Conservation (phyloP, 2,329 filamentous ascomycete genomes). For the Teratosphaeria destructans region DNA sequence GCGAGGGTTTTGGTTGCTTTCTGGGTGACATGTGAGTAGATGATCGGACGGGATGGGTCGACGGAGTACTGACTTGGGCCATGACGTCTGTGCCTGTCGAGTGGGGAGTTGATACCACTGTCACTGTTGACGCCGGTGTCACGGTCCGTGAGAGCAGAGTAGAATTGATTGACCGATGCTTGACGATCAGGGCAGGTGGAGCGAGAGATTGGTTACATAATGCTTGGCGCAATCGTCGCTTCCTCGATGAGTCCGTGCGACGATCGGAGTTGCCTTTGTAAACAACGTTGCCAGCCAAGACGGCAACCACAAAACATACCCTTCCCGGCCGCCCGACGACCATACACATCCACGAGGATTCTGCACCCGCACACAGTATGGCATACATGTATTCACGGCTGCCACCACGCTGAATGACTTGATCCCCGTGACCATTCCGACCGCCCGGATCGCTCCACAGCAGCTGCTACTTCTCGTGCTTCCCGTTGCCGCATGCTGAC, state of each 20-base stretch:
- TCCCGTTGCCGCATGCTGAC: neutral
- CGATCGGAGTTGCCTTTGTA: neutral
- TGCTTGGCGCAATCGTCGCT: neutral
- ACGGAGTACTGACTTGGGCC: slow-evolving; percentile 15
- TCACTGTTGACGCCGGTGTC: neutral
- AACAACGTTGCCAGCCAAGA: neutral
- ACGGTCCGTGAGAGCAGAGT: neutral
- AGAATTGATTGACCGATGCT: neutral
- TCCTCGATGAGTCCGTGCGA: neutral
- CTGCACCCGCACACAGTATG: neutral
- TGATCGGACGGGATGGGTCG: neutral
- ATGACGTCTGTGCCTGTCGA: slow-evolving; percentile 4
- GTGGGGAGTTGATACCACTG: neutral
- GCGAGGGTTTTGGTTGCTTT: slow-evolving; percentile 54
- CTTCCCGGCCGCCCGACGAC: neutral
- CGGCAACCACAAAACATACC: neutral
- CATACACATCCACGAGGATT: neutral
- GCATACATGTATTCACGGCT: neutral
- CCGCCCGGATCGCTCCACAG: neutral
- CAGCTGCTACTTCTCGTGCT: neutral
- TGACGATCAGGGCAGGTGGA: neutral
- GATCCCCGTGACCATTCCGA: neutral
- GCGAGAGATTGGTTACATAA: neutral
- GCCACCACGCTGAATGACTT: neutral
- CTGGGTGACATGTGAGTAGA: slow-evolving; percentile 19